Evolutionary conservation across 2,329 filamentous ascomycete genomes (phyloP).

Genomic region (Xylaria hypoxylon): DNA sequence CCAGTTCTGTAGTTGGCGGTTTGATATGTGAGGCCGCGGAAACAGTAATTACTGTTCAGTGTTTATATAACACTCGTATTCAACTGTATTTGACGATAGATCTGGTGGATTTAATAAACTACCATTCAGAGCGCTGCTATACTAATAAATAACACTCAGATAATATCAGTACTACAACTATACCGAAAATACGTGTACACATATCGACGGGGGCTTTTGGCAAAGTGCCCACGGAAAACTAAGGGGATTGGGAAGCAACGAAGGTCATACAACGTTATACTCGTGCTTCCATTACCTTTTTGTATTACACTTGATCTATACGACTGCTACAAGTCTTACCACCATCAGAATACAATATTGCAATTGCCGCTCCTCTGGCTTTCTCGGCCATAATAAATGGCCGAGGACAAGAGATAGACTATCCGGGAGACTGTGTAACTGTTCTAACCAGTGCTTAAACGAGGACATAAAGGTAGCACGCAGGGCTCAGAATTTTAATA

Average conservation of each 20-base stretch:
- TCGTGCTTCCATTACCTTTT: background rate
- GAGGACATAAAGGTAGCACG: background rate
- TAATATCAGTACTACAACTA: background rate
- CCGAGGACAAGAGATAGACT: background rate
- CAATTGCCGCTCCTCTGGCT: background rate
- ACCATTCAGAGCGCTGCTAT: background rate
- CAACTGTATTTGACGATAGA: background rate
- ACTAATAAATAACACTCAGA: background rate
- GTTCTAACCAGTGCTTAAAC: background rate
- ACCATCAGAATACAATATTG: background rate
- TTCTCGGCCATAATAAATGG: background rate
- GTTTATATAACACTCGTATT: background rate
- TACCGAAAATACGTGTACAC: background rate
- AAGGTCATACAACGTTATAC: background rate
- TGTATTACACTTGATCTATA: too few relatives aligned
- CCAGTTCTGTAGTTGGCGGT: too few relatives aligned
- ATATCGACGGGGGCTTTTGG: background rate
- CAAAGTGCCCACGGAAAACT: background rate
- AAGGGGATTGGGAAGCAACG: background rate
- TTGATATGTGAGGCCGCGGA: background rate
- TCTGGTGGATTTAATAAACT: background rate
- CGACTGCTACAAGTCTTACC: too few relatives aligned
- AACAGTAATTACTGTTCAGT: background rate
- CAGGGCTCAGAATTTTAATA: background rate
- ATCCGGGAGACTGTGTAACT: background rate